These are phyloP conservation scores for Diaporthe caulivora DNA, from an alignment of 2,329 filamentous ascomycete genomes.

Conservation along the genomic window DNA sequence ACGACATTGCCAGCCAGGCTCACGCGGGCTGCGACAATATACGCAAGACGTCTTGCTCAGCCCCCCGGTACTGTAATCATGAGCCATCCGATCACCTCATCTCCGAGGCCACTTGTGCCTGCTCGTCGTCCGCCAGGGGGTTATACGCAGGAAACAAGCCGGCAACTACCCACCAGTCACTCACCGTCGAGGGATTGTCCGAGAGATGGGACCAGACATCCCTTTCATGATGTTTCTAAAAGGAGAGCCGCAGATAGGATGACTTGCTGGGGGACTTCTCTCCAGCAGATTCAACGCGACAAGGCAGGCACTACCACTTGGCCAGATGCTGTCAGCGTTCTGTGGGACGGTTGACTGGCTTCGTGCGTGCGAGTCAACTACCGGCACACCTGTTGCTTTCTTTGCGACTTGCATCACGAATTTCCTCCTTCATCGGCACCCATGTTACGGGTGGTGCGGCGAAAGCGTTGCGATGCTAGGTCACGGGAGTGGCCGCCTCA, in stretches of 20 bases:
- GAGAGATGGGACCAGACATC: background rate
- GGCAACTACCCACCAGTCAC: background rate
- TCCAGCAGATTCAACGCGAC: background rate
- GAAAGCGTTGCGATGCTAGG: constrained; percentile 26
- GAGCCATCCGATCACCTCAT: background rate
- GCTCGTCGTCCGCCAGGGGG: too few relatives aligned
- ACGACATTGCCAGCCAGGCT: constrained; percentile 2
- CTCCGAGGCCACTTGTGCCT: background rate
- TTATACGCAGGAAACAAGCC: background rate
- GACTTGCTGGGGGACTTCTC: background rate
- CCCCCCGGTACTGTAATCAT: constrained; percentile 21
- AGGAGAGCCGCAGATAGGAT: background rate
- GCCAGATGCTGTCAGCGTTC: background rate
- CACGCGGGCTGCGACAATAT: constrained; percentile 20
- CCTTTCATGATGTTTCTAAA: background rate
- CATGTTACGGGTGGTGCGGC: constrained; percentile 26
- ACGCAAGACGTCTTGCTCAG: constrained; percentile 23
- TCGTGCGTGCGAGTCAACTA: background rate
- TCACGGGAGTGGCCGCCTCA: constrained; percentile 21
- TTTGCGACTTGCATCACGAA: background rate
- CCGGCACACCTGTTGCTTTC: constrained; percentile 5
- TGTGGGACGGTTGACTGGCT: background rate
- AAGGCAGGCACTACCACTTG: background rate
- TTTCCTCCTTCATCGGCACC: background rate
- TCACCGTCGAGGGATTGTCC: background rate